A percentile compares a stretch with the other conserved stretches of the same genome.
Conservation (phyloP, 495 filamentous ascomycete species). For the Penicillium robsamsonii region DNA sequence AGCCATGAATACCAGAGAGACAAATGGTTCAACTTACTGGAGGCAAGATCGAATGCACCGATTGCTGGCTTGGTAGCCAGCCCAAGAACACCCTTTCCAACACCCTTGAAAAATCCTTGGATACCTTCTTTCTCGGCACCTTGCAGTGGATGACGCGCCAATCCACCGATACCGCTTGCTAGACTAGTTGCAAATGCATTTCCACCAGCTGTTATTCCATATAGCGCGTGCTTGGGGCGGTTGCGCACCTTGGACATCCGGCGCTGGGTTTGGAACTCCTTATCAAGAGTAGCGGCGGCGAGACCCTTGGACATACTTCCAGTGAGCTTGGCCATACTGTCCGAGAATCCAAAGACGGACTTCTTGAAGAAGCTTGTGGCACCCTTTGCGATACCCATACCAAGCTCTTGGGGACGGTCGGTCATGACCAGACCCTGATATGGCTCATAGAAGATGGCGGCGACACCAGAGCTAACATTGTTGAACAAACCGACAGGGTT, state of each 20-base stretch:
- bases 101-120: slow-evolving; percentile 92
- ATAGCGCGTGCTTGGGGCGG: slow-evolving; percentile 92
- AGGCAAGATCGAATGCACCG: slow-evolving; percentile 93
- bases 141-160: slow-evolving; percentile 89
- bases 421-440: slow-evolving; percentile 98
- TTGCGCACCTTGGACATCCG: slow-evolving; percentile 92
- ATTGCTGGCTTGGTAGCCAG: slow-evolving; percentile 95
- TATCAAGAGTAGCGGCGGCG: slow-evolving; percentile 91
- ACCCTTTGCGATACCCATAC: slow-evolving; percentile 91
- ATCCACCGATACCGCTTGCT: slow-evolving; percentile 88
- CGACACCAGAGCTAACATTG: slow-evolving; percentile 93
- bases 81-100: slow-evolving; percentile 91
- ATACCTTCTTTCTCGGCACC: slow-evolving; percentile 95
- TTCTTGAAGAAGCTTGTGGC: slow-evolving; percentile 98
- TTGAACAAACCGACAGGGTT: slow-evolving; percentile 98
- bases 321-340: slow-evolving; percentile 94
- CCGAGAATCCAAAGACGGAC: slow-evolving; percentile 92
- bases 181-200: slow-evolving; percentile 90
- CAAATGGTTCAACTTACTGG: slow-evolving; percentile 47
- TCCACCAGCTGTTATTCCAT: slow-evolving; percentile 91
- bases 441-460: slow-evolving; percentile 97
- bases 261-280: slow-evolving; percentile 95
- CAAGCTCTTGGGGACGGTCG: slow-evolving; percentile 89
- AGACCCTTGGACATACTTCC: slow-evolving; percentile 96
- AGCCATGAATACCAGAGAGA: slow-evolving; percentile 10